A percentile compares a stretch with the other conserved stretches of the same genome.
Conservation (phyloP, 2,329 filamentous ascomycete species). For the Pseudogymnoascus sp. region DNA sequence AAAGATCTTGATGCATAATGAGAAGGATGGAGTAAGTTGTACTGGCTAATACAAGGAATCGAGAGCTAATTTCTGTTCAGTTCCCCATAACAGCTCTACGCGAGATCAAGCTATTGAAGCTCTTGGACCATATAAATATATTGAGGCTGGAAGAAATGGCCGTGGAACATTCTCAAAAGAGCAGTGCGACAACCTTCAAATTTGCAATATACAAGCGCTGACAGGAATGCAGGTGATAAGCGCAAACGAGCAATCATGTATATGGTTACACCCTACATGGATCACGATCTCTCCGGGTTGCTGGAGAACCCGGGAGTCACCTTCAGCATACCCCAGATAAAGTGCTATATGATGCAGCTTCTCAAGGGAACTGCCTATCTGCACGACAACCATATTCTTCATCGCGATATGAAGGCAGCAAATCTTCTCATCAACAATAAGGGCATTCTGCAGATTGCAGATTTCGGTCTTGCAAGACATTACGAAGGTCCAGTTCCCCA, state of each 20-base stretch:
- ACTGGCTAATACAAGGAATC: neutral
- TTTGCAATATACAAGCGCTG: conserved; percentile 15
- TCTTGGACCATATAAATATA: conserved; percentile 85
- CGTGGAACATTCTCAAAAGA: conserved; percentile 58
- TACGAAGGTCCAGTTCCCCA: conserved; percentile 80
- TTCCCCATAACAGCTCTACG: conserved; percentile 97
- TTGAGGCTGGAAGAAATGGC: conserved; percentile 91
- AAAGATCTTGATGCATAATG: conserved; percentile 99
- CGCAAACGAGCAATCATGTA: conserved; percentile 83
- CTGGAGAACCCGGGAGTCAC: conserved; percentile 88
- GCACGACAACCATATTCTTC: conserved; percentile 81
- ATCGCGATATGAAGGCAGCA: conserved; percentile 98
- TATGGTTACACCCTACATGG: conserved; percentile 99
- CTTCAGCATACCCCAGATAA: conserved; percentile 86
- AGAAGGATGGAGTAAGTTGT: conserved; percentile 77
- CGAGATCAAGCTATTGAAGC: conserved; percentile 95
- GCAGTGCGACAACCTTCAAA: conserved; percentile 10
- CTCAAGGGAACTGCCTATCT: conserved; percentile 84
- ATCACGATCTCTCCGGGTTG: conserved; percentile 94
- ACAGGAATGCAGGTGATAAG: conserved; percentile 53
- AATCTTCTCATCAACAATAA: conserved; percentile 94
- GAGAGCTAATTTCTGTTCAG: conserved; percentile 30
- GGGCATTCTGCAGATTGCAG: conserved; percentile 89
- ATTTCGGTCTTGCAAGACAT: conserved; percentile 89
- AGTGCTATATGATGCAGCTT: conserved; percentile 94